A percentile compares a stretch with the other conserved stretches of the same genome.
Evolutionary conservation across 257 asterid genomes (phyloP).

Genomic region (Echium plantagineum): DNA sequence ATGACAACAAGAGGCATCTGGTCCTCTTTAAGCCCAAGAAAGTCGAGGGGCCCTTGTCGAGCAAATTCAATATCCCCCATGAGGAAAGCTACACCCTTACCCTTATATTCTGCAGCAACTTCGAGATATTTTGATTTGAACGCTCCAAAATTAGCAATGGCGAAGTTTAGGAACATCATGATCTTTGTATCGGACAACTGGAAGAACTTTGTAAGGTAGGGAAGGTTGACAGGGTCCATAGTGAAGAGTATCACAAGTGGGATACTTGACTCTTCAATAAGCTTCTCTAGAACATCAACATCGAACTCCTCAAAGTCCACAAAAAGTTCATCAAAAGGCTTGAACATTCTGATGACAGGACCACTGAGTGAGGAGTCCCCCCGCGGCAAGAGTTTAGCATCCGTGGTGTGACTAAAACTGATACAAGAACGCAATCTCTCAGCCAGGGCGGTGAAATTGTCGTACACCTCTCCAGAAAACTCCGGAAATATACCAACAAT

Average conservation of each 20-base stretch:
- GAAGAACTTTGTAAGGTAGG: constrained; percentile 66
- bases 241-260: constrained; percentile 67
- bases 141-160: constrained; percentile 38
- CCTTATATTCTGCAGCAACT: constrained; percentile 61
- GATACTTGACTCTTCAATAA: constrained; percentile 61
- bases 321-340: constrained; percentile 90
- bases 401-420: constrained; percentile 60
- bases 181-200: constrained; percentile 44
- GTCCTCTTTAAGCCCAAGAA: constrained; percentile 74
- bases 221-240: constrained; percentile 77
- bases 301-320: constrained; percentile 75
- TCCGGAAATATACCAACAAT: constrained; percentile 86
- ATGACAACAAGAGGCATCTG: constrained; percentile 74
- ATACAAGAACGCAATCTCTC: constrained; percentile 77
- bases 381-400: constrained; percentile 75
- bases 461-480: constrained; percentile 77
- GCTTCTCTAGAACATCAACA: constrained; percentile 64
- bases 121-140: constrained; percentile 63
- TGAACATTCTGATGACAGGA: constrained; percentile 73
- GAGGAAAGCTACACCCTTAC: constrained; percentile 50
- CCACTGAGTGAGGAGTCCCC: constrained; percentile 62
- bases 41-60: constrained; percentile 87
- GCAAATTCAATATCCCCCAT: constrained; percentile 78
- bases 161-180: constrained; percentile 3
- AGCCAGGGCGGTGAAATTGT: constrained; percentile 63